These are phyloP conservation scores for Scedosporium apiospermum DNA, from an alignment of 2,329 filamentous ascomycete genomes.

Conservation along the genomic window DNA sequence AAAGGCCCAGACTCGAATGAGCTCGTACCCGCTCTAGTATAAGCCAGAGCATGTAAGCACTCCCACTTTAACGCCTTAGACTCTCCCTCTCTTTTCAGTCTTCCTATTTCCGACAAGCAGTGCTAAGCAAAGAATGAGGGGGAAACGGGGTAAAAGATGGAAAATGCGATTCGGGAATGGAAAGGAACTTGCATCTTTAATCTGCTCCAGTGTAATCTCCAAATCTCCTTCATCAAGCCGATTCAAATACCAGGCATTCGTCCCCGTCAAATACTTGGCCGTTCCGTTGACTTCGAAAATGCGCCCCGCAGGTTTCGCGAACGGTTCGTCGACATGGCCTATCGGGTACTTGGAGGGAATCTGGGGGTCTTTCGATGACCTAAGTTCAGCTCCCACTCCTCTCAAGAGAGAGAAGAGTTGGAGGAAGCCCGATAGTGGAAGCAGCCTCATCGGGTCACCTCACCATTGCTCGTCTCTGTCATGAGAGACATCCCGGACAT, in stretches of 20 bases:
- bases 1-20: constrained; percentile 54
- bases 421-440: not conserved
- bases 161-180: not conserved
- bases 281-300: constrained; percentile 2
- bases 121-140: not conserved
- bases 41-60: not conserved
- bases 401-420: not conserved
- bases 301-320: not conserved
- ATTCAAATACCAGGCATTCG: constrained; percentile 5
- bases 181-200: not conserved
- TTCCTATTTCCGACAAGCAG: not conserved
- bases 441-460: not conserved
- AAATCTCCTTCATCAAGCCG: constrained; percentile 2
- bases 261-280: not conserved
- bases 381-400: not conserved
- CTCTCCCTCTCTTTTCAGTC: not conserved
- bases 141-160: not conserved
- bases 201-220: not conserved
- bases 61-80: not conserved
- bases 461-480: not conserved
- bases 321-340: not conserved
- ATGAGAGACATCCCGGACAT: not conserved
- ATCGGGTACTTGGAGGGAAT: not conserved
- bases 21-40: constrained; percentile 37
- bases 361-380: not conserved